Percentiles rank a stretch among this genome's conserved stretches.
phyloP scores from a whole-genome alignment of 805 yeast genomes.

The Diddensiella santjacobensis region DNA sequence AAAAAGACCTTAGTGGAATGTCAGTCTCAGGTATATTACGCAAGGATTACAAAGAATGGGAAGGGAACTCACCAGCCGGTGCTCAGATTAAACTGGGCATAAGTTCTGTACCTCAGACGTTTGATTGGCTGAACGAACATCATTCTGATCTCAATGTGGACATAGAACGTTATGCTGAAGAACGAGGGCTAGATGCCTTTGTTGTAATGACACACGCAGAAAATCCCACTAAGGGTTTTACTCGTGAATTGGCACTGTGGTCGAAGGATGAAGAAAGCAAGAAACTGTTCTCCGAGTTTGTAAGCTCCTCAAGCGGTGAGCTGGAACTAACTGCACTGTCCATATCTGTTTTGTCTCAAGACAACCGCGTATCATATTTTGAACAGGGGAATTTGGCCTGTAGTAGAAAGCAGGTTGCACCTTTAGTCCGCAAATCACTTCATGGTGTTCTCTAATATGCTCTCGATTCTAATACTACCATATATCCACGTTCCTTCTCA shows the following conservation, averaged over 20 bases:
- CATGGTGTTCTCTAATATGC: too few relatives aligned
- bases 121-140: conserved; percentile 46
- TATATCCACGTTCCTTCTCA: too few relatives aligned
- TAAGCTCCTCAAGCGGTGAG: conserved; percentile 22
- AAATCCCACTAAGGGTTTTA: conserved; percentile 32
- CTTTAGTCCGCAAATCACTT: conserved; percentile 38
- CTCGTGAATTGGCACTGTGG: conserved; percentile 43
- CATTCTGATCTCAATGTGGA: conserved; percentile 30
- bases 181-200: conserved; percentile 38
- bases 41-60: conserved; percentile 82
- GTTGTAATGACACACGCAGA: conserved; percentile 49
- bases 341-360: conserved; percentile 6
- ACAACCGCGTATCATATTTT: conserved; percentile 26
- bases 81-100: conserved; percentile 55
- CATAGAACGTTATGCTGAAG: conserved; percentile 31
- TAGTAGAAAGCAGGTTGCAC: conserved; percentile 86
- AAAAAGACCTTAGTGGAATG: conserved; percentile 61
- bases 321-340: conserved; percentile 27
- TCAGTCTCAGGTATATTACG: conserved; percentile 57
- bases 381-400: conserved; percentile 56
- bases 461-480: too few relatives aligned
- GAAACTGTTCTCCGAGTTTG: conserved; percentile 19
- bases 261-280: conserved; percentile 22
- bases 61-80: conserved; percentile 21
- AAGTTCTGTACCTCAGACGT: conserved; percentile 65